A percentile compares a stretch with the other conserved stretches of the same genome.
Evolutionary conservation across 257 asterid genomes (phyloP).

Genomic region (Pogostemon cablin): DNA sequence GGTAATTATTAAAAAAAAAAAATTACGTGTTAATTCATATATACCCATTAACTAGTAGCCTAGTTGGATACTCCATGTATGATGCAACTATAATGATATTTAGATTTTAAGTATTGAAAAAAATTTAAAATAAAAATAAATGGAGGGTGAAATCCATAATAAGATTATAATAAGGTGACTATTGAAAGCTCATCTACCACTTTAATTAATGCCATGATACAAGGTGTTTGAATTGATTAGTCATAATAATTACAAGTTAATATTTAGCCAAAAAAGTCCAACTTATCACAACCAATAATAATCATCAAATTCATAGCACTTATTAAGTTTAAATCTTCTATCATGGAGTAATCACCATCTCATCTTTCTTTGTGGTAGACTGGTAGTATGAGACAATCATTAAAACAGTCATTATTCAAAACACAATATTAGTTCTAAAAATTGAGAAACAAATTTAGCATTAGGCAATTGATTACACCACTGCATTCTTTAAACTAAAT

Average conservation of each 20-base stretch:
- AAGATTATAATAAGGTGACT: constrained; percentile 28
- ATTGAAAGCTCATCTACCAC: constrained; percentile 38
- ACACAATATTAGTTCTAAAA: too few species aligned
- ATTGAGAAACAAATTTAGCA: too few species aligned
- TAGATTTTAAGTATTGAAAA: constrained; percentile 10
- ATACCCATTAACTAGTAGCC: too few species aligned
- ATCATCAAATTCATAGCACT: neutral
- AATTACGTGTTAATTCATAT: too few species aligned
- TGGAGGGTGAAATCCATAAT: constrained; percentile 29
- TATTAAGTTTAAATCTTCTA: neutral
- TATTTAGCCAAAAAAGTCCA: neutral
- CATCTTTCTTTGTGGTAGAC: too few species aligned
- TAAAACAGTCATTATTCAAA: too few species aligned
- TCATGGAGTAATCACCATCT: neutral
- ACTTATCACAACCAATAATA: neutral
- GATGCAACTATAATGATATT: neutral
- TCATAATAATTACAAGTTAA: constrained; percentile 1
- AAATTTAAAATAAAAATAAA: neutral
- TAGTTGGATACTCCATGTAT: too few species aligned
- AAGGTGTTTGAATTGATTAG: constrained; percentile 7
- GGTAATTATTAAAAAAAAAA: too few species aligned
- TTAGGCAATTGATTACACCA: too few species aligned
- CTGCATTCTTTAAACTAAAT: too few species aligned
- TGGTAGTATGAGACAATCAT: too few species aligned
- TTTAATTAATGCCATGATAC: constrained; percentile 17